These are phyloP conservation scores for Venturia nashicola DNA, from an alignment of 2,329 filamentous ascomycete species.

Conservation along the genomic window DNA sequence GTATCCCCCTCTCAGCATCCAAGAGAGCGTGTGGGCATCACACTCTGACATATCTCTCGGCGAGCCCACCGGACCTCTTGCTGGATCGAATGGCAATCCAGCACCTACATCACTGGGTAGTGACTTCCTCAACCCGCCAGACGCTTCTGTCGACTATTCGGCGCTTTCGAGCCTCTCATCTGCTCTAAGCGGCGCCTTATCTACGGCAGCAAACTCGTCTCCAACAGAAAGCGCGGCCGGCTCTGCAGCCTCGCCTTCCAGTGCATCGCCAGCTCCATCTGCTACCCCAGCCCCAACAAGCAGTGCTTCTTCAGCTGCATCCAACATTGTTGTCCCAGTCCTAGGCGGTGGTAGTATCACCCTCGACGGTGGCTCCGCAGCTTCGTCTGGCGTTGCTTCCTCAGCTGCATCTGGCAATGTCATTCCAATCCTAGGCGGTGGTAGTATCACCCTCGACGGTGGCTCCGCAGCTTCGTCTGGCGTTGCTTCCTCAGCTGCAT, in stretches of 20 bases:
- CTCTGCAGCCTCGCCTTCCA: not conserved
- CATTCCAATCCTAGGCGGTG: not conserved
- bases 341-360: not conserved
- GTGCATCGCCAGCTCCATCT: not conserved
- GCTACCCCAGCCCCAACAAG: not conserved
- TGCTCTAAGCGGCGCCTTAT: not conserved
- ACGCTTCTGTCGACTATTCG: not conserved
- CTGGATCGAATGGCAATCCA: not conserved
- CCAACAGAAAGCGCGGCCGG: not conserved
- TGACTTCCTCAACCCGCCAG: not conserved
- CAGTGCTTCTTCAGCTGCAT: not conserved
- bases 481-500: not conserved
- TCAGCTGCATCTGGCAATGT: not conserved
- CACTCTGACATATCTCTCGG: not conserved
- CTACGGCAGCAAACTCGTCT: not conserved
- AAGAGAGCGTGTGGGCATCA: not conserved
- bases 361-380: not conserved
- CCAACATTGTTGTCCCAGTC: not conserved
- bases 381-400: not conserved
- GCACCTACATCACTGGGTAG: not conserved
- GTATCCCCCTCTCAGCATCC: not conserved
- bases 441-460: not conserved
- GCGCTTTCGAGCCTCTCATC: constrained; percentile 1
- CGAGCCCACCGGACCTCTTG: not conserved
- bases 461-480: not conserved